Conservation (phyloP, 2,329 filamentous ascomycete genomes). For the Huntiella omanensis region DNA sequence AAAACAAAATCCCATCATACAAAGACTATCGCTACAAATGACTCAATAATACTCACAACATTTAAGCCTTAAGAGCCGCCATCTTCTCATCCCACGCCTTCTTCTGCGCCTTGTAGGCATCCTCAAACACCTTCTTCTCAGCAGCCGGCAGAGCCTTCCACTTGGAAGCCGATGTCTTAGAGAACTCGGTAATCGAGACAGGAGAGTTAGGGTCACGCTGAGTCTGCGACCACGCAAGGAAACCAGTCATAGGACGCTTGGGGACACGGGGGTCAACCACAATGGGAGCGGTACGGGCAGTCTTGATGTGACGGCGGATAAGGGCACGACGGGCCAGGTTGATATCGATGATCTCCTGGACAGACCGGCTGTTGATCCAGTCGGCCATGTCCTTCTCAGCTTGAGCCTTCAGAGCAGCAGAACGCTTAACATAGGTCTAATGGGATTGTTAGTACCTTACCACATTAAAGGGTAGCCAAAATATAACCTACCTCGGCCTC, state of each 20-base stretch:
- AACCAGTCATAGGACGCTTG: conserved; percentile 20
- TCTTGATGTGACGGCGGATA: not conserved
- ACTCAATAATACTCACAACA: not conserved
- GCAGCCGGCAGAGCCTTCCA: conserved; percentile 26
- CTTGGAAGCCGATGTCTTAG: conserved; percentile 16
- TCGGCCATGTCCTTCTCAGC: conserved; percentile 18
- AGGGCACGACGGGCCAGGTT: not conserved
- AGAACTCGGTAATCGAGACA: conserved; percentile 13
- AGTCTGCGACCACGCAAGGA: conserved; percentile 17
- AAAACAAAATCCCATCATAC: not conserved
- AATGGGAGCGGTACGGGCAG: conserved; percentile 7
- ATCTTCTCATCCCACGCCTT: not conserved
- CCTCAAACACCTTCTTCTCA: conserved; percentile 19
- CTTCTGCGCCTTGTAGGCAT: not conserved
- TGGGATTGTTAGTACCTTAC: not conserved
- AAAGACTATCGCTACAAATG: not conserved
- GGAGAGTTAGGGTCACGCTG: conserved; percentile 20
- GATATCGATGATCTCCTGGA: not conserved
- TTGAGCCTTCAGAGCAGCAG: conserved; percentile 21
- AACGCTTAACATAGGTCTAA: conserved; percentile 21
- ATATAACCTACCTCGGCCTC: conserved; percentile 26
- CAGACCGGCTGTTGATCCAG: conserved; percentile 19
- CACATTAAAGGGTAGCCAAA: not conserved
- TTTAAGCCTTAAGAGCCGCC: not conserved
- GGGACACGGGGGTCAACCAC: conserved; percentile 32